Evolutionary conservation across 768 basidiomycete genomes (phyloP).

Genomic region (Amanita pseudoporphyria): DNA sequence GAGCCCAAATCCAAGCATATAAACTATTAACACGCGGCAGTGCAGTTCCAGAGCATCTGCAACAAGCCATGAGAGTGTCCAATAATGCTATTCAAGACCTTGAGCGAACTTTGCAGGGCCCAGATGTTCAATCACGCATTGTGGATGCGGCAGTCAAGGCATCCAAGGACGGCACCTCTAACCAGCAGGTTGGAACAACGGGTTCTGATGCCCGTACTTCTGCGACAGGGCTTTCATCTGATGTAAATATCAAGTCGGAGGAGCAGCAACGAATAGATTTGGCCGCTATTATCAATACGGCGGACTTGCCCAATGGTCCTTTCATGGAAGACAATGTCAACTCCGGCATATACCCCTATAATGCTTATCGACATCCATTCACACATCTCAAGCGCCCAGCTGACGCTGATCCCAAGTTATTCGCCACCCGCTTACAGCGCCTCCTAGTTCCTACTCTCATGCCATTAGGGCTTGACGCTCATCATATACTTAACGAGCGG

Average conservation of each 20-base stretch:
- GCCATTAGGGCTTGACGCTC: slow-evolving; percentile 88
- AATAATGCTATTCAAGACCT: slow-evolving; percentile 52
- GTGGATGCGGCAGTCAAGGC: slow-evolving; percentile 71
- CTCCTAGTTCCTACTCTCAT: slow-evolving; percentile 83
- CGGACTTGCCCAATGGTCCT: slow-evolving; percentile 61
- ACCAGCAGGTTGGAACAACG: slow-evolving; percentile 8
- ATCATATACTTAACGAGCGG: slow-evolving; percentile 84
- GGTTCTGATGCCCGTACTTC: not conserved
- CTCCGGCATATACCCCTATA: slow-evolving; percentile 87
- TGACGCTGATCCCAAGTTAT: slow-evolving; percentile 50
- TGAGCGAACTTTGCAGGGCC: slow-evolving; percentile 52
- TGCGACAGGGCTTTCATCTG: not conserved
- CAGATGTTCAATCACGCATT: slow-evolving; percentile 51
- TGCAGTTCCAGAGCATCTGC: slow-evolving; percentile 60
- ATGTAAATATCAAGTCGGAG: slow-evolving; percentile 39
- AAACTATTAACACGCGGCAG: slow-evolving; percentile 57
- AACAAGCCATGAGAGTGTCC: slow-evolving; percentile 58
- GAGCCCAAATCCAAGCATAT: slow-evolving; percentile 77
- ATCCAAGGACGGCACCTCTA: slow-evolving; percentile 40
- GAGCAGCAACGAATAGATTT: slow-evolving; percentile 23
- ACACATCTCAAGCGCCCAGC: slow-evolving; percentile 61
- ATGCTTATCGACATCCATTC: slow-evolving; percentile 81
- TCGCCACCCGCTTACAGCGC: slow-evolving; percentile 67
- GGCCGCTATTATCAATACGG: slow-evolving; percentile 26
- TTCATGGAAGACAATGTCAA: slow-evolving; percentile 72